Base-by-base conservation (phyloP, 805 yeast species). In the Jamesozyma spencerorum region DNA sequence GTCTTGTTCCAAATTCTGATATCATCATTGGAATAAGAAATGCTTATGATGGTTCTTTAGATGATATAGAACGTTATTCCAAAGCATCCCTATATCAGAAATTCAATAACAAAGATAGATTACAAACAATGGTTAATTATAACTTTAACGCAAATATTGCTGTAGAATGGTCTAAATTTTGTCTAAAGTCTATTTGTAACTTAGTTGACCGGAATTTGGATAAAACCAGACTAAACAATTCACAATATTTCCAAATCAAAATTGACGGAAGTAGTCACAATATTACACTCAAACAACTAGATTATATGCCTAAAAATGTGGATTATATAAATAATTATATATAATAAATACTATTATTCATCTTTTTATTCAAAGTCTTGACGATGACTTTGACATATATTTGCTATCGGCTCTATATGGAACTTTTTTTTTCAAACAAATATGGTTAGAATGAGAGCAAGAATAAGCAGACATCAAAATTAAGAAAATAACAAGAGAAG, bases 21-120 rank as follows among this genome's bases (percentile, higher is more conserved):
- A 39, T 60, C 1, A 31, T 60, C 5, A 41, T 60, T n/a, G 65
- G 65, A 3, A 39, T 47, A 2, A 47, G 64, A 44, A 49, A 51
- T 32, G 42, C 56, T 1, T 47, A 47, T 17, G 46, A 43, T 24
- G 61, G 62, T 12, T 44, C 44, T 11, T 36, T 60, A 27, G 37
- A 44, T n/a, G 57, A 53, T 35, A 33, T 60, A 20, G 38, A 41
- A 17, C 44, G 53, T 43, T 55, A 40, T 35, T 46, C 62, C 4
- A 48, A 50, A 37, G 36, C 43, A 3, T 31, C 42, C 5, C 34
- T 60, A 7, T 53, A 47, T 39, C 24, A 22, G 8, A 50, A 48
- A 36, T 42, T 58, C 24, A 51, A 52, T 34, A 48, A 47, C 24
- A 39, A 45, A 27, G 40, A 42, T 31, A 35, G 54, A 24, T 47